A percentile compares a stretch with the other conserved stretches of the same genome.
phyloP scores from a whole-genome alignment of 2,329 filamentous ascomycete genomes.

The Taxawa tesnikishii region DNA sequence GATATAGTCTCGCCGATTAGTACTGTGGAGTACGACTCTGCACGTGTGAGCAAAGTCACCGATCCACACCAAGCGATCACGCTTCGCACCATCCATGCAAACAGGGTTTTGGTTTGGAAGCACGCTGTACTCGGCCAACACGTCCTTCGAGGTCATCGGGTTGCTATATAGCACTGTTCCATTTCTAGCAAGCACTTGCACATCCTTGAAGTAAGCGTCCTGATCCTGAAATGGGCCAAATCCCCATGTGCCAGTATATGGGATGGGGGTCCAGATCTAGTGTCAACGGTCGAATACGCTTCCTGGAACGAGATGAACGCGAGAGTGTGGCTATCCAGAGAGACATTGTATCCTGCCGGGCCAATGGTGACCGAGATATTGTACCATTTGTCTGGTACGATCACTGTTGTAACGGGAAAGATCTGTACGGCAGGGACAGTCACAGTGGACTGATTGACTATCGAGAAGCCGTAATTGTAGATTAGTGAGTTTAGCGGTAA shows the following conservation, averaged over 20 bases:
- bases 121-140: conserved; percentile 26
- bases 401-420: conserved; percentile 14
- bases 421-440: conserved; percentile 14
- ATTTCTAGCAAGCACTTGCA: conserved; percentile 17
- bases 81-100: conserved; percentile 30
- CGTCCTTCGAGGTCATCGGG: conserved; percentile 12
- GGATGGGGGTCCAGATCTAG: no score
- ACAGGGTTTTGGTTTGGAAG: conserved; percentile 21
- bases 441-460: conserved; percentile 26
- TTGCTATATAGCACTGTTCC: conserved; percentile 21
- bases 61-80: conserved; percentile 29
- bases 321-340: conserved; percentile 13
- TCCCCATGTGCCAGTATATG: conserved; percentile 22
- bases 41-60: conserved; percentile 32
- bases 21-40: conserved; percentile 23
- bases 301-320: conserved; percentile 13
- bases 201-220: conserved; percentile 23
- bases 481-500: conserved; percentile 23
- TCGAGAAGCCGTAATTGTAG: conserved; percentile 20
- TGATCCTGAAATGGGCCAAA: conserved; percentile 32
- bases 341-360: conserved; percentile 16
- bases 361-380: conserved; percentile 22
- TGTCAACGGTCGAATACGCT: conserved; percentile 2
- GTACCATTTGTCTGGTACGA: conserved; percentile 27
- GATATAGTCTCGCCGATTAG: conserved; percentile 22